phyloP scores from a whole-genome alignment of 1,139 yeast species.

The Sugiyamaella grinbergsii region DNA sequence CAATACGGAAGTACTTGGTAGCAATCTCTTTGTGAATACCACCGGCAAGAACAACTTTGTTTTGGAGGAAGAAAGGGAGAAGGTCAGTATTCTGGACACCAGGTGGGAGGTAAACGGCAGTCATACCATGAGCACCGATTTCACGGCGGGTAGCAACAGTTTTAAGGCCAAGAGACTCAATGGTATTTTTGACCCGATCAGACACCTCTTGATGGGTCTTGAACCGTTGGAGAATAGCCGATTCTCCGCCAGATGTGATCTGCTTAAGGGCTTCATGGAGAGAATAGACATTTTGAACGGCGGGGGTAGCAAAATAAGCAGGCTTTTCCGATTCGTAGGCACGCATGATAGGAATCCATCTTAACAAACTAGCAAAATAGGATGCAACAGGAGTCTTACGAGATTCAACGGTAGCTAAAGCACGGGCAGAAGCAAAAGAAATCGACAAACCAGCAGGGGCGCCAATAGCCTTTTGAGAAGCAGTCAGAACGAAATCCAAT shows the following conservation, averaged over 20 bases:
- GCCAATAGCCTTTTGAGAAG: slow-evolving; percentile 94
- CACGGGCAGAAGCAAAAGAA: slow-evolving; percentile 74
- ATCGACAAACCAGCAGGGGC: slow-evolving; percentile 91
- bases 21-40: slow-evolving; percentile 85
- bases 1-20: slow-evolving; percentile 85
- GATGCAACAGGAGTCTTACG: slow-evolving; percentile 59
- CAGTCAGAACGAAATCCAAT: slow-evolving; percentile 82
- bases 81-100: slow-evolving; percentile 69
- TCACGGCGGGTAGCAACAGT: slow-evolving; percentile 62
- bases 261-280: slow-evolving; percentile 76
- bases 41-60: slow-evolving; percentile 85
- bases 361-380: slow-evolving; percentile 73
- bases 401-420: slow-evolving; percentile 59
- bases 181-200: slow-evolving; percentile 60
- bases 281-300: slow-evolving; percentile 83
- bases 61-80: slow-evolving; percentile 55
- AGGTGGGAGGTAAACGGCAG: slow-evolving; percentile 85
- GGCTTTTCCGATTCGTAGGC: slow-evolving; percentile 82
- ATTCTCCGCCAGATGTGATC: slow-evolving; percentile 54
- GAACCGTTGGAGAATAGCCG: slow-evolving; percentile 62
- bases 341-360: slow-evolving; percentile 88
- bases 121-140: slow-evolving; percentile 83
- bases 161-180: slow-evolving; percentile 60
- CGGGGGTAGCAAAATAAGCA: slow-evolving; percentile 93
- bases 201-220: slow-evolving; percentile 65